A percentile compares a stretch with the other conserved stretches of the same genome.
Conservation (phyloP, 768 basidiomycete genomes). For the Grammothele lineata region DNA sequence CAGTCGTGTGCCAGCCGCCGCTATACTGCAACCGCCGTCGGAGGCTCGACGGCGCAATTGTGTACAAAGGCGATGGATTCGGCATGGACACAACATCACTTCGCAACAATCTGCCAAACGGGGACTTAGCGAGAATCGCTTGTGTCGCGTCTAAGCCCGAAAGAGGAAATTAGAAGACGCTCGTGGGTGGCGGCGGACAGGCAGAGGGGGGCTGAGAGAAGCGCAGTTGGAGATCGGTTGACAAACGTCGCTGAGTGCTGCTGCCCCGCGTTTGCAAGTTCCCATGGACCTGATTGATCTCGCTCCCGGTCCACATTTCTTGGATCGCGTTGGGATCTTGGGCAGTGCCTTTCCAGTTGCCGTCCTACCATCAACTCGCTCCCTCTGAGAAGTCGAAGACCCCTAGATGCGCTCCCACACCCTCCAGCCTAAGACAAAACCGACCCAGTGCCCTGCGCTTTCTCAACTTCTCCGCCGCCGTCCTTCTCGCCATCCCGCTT, state of each 20-base stretch:
- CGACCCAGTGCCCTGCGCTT: slow-evolving; percentile 2
- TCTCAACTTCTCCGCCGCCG: slow-evolving; percentile 15
- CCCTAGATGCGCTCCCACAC: slow-evolving; percentile 17
- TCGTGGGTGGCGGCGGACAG: slow-evolving; percentile 6
- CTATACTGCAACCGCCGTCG: too few relatives aligned
- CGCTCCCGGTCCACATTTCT: slow-evolving; percentile 5
- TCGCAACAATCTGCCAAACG: slow-evolving; percentile 19
- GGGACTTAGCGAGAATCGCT: slow-evolving; percentile 12
- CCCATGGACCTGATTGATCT: slow-evolving; percentile 13
- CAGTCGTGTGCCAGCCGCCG: too few relatives aligned
- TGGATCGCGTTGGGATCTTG: slow-evolving; percentile 9
- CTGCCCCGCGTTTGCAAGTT: slow-evolving; percentile 6
- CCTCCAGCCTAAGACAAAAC: slow-evolving; percentile 13
- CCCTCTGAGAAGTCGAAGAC: slow-evolving; percentile 13
- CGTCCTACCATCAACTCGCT: slow-evolving; percentile 12
- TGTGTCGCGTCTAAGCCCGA: not conserved
- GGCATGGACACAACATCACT: slow-evolving; percentile 11
- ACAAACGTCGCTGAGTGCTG: slow-evolving; percentile 12
- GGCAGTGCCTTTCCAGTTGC: slow-evolving; percentile 16
- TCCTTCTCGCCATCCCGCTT: slow-evolving; percentile 14
- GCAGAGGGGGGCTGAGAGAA: too few relatives aligned
- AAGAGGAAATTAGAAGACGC: not conserved
- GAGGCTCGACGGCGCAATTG: too few relatives aligned
- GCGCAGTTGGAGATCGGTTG: not conserved
- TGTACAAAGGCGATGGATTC: slow-evolving; percentile 1